A percentile compares a stretch with the other conserved stretches of the same genome.
phyloP scores from a whole-genome alignment of 768 basidiomycete species.

The Boletus insuetus region DNA sequence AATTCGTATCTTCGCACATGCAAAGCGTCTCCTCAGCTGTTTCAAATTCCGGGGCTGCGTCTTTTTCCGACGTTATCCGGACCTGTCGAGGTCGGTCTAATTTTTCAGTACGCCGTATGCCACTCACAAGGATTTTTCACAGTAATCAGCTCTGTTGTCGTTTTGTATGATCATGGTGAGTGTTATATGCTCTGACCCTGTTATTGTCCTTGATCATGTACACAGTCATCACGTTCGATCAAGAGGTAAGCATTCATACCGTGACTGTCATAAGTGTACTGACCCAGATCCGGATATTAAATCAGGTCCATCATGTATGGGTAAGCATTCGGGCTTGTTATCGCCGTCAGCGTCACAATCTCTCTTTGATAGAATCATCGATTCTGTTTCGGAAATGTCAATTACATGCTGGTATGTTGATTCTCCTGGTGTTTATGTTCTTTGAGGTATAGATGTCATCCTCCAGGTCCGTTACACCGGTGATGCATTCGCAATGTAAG shows the following conservation, averaged over 20 bases:
- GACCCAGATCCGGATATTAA: neutral
- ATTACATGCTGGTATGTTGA: constrained; percentile 22
- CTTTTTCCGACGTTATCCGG: neutral
- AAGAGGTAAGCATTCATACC: constrained; percentile 8
- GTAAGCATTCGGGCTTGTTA: neutral
- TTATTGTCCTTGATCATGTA: neutral
- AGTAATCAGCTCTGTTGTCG: constrained; percentile 5
- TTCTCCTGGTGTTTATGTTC: neutral
- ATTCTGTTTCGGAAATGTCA: constrained; percentile 15
- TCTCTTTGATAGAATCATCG: neutral
- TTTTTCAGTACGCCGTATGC: too few relatives aligned
- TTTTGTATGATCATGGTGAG: constrained; percentile 24
- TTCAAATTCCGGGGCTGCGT: too few relatives aligned
- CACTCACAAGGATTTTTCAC: neutral
- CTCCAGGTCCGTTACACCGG: constrained; percentile 22
- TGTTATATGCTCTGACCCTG: neutral
- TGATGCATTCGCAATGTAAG: constrained; percentile 20
- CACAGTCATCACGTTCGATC: constrained; percentile 15
- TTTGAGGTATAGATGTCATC: neutral
- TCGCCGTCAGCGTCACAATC: neutral
- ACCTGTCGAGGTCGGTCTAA: constrained; percentile 11
- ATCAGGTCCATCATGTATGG: constrained; percentile 21
- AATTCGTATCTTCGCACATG: too few relatives aligned
- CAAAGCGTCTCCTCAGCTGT: too few relatives aligned
- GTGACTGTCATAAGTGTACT: neutral